Conservation (phyloP, 2,329 filamentous ascomycete genomes). For the Cercospora zeina region DNA sequence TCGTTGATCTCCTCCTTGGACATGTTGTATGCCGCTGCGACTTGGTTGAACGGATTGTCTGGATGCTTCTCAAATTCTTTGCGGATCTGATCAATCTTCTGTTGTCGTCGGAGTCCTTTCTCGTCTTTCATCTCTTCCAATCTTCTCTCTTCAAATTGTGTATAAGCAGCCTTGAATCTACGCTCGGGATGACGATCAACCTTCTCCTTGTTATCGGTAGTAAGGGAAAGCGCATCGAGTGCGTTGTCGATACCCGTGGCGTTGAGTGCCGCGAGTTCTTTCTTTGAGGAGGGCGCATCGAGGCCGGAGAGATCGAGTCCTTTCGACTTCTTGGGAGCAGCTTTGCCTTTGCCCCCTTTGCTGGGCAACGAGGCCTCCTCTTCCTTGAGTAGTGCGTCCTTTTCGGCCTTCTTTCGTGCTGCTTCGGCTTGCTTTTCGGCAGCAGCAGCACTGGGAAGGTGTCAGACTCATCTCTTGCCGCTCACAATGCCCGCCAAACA, state of each 20-base stretch:
- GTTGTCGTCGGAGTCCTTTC: conserved; percentile 75
- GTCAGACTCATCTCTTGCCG: conserved; percentile 15
- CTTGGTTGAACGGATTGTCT: conserved; percentile 95
- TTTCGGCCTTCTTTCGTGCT: conserved; percentile 88
- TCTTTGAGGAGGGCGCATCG: conserved; percentile 55
- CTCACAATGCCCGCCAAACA: conserved; percentile 25
- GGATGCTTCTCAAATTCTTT: conserved; percentile 95
- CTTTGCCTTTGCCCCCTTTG: conserved; percentile 69
- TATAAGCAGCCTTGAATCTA: conserved; percentile 81
- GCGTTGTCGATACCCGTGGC: conserved; percentile 91
- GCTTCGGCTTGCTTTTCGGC: conserved; percentile 79
- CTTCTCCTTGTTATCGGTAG: conserved; percentile 61
- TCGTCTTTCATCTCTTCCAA: conserved; percentile 84
- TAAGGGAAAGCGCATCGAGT: conserved; percentile 77
- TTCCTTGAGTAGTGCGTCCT: conserved; percentile 75
- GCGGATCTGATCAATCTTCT: conserved; percentile 77
- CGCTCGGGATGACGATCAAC: conserved; percentile 87
- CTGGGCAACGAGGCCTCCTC: conserved; percentile 71
- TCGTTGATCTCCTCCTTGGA: conserved; percentile 72
- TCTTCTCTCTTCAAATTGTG: conserved; percentile 76
- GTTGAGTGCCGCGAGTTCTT: conserved; percentile 63
- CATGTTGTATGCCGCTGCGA: conserved; percentile 72
- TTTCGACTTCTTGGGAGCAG: conserved; percentile 58
- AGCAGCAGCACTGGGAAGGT: conserved; percentile 68
- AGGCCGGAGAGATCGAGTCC: conserved; percentile 76